phyloP scores from a whole-genome alignment of 331 rosid species.

The Telfairia occidentalis region DNA sequence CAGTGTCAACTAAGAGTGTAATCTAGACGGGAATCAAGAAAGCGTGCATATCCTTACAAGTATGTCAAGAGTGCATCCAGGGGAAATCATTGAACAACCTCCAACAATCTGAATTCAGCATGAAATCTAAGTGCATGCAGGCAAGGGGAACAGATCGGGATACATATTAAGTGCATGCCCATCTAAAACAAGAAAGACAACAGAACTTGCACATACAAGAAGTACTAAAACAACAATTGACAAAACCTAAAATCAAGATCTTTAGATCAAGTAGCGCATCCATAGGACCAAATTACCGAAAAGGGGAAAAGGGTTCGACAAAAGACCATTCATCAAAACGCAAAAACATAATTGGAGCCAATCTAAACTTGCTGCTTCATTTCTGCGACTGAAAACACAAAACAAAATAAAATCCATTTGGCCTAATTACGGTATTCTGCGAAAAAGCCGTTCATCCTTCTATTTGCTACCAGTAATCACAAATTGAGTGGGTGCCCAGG shows the following conservation, averaged over 20 bases:
- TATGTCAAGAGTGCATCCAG: background rate
- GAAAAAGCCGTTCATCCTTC: slow-evolving; percentile 1
- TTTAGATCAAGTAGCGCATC: background rate
- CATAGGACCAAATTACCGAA: background rate
- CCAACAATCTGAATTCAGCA: slow-evolving; percentile 10
- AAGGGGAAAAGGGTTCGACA: background rate
- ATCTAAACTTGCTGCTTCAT: slow-evolving; percentile 4
- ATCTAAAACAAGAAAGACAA: background rate
- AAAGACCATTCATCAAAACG: slow-evolving; percentile 10
- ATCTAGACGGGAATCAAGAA: slow-evolving; percentile 17
- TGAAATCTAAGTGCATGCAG: slow-evolving; percentile 24
- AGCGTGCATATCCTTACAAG: background rate
- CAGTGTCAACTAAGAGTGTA: slow-evolving; percentile 10
- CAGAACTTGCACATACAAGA: background rate
- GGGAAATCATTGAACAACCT: background rate
- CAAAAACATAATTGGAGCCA: slow-evolving; percentile 24
- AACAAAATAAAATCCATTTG: slow-evolving; percentile 12
- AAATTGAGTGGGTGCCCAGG: background rate
- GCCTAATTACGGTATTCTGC: slow-evolving; percentile 12
- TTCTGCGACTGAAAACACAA: background rate
- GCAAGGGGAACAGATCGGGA: slow-evolving; percentile 19
- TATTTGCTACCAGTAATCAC: background rate
- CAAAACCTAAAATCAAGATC: slow-evolving; percentile 23
- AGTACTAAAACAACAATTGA: background rate
- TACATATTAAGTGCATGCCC: slow-evolving; percentile 1